phyloP scores from a whole-genome alignment of 2,329 filamentous ascomycete species.

The Aotearoamyces nothofagi region DNA sequence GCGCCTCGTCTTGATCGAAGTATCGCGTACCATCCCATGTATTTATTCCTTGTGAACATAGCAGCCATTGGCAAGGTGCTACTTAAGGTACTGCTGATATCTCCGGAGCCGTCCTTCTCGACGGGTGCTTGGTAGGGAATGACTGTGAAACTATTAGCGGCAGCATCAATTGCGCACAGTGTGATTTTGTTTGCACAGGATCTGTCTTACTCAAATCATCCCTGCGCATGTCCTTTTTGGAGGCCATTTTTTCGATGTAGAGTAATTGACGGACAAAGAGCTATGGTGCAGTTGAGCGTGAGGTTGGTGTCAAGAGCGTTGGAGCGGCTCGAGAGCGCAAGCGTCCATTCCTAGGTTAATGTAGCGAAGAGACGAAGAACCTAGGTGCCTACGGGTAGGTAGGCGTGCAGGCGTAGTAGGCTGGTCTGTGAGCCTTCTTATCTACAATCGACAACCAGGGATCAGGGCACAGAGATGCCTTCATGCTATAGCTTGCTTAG shows the following conservation, averaged over 20 bases:
- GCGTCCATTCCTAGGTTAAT: no score
- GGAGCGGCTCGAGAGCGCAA: no score
- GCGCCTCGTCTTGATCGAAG: neutral
- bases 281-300: no score
- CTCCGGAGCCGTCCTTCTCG: constrained; percentile 43
- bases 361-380: no score
- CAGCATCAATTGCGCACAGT: constrained; percentile 3
- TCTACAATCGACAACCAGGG: no score
- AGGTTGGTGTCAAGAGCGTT: no score
- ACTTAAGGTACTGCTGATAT: constrained; percentile 55
- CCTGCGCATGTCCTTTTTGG: constrained; percentile 63
- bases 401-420: no score
- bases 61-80: constrained; percentile 91
- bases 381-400: no score
- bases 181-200: constrained; percentile 6
- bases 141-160: constrained; percentile 33
- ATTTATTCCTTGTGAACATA: constrained; percentile 87
- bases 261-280: no score
- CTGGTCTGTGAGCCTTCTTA: no score
- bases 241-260: constrained; percentile 49
- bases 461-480: no score
- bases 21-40: constrained; percentile 43
- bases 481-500: no score
- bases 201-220: constrained; percentile 49
- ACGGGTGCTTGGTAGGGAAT: constrained; percentile 75